Base-by-base conservation (phyloP, 495 filamentous ascomycete species). In the Bryoglossum gracile region DNA sequence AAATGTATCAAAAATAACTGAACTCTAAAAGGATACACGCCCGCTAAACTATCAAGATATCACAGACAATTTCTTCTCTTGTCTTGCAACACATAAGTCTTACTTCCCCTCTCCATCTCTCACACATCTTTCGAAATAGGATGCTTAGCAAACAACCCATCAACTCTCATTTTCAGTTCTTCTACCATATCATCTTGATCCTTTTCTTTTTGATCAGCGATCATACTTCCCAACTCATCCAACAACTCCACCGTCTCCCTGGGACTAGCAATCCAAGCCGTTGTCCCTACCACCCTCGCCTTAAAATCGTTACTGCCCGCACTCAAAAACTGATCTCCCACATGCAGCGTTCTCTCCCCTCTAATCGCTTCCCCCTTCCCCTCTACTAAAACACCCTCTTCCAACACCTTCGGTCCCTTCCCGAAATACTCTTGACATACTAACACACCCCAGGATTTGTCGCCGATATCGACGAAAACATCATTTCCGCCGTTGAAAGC, bases 241-340 rank as follows among this genome's bases (percentile, higher is more conserved):
- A 97, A 64, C 46, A 96, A 65, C 54, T 83, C 77, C 5, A 95
- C 85, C 28, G 94, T 97, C 69, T 98, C 94, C 1, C 75, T 69
- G 0, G 92, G 92, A 59, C 72, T 95, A 10, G 94, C 90, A 52
- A 99, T 95, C 94, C 92, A 99, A 4, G 78, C 77, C 18, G 78
- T 81, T 4, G 77, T 81, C 8, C 75, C 77, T n/a, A 80, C 77
- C 53, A 71, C 77, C 41, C 78, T 61, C 14, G 77, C 89, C 72
- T 95, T 92, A 68, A 97, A 97, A 62, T 97, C 94, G 66, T 98
- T 98, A 3, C 89, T 89, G 0, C 94, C 94, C 8, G 89, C 94
- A 23, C 83, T 89, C 46, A 98, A 68, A 63, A 99, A 99, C 68
- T 99, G 92, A 63, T 99, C 92, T 22, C 90, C 89, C 23, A 95